Percentiles rank a stretch among this genome's conserved stretches.
Evolutionary conservation across 2,329 filamentous ascomycete species (phyloP).

Genomic region (Colletotrichum paranaense): DNA sequence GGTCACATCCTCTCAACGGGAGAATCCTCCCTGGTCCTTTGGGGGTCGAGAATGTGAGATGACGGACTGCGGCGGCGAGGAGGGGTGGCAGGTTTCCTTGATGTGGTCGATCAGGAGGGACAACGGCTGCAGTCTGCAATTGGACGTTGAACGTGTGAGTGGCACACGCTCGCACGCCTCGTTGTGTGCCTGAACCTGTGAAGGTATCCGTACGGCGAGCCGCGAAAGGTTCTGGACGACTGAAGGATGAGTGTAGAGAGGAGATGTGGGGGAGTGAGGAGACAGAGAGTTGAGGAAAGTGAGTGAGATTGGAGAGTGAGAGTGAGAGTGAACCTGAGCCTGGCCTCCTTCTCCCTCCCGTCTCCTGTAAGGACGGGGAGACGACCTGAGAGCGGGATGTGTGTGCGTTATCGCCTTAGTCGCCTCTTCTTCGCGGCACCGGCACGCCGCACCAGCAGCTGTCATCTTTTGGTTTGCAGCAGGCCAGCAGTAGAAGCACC

Average conservation of each 20-base stretch:
- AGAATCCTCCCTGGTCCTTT: not conserved
- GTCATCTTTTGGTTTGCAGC: not conserved
- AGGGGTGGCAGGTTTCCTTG: constrained; percentile 2
- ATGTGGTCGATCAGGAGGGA: not conserved
- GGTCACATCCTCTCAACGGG: not conserved
- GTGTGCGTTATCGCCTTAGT: not conserved
- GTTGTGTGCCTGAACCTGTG: not conserved
- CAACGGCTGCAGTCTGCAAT: not conserved
- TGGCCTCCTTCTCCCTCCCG: no score
- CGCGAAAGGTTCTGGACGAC: not conserved
- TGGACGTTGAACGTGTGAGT: constrained; percentile 1
- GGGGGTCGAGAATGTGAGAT: constrained; percentile 14
- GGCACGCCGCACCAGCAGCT: not conserved
- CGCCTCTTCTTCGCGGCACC: not conserved
- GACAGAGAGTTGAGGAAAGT: not conserved
- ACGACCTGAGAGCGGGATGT: not conserved
- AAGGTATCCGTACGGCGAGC: not conserved
- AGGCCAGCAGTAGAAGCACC: not conserved
- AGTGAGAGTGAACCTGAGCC: no score
- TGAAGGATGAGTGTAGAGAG: not conserved
- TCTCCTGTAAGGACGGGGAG: not conserved
- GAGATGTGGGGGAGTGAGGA: not conserved
- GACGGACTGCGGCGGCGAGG: constrained; percentile 3
- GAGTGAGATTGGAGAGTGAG: not conserved
- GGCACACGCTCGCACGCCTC: not conserved